These are phyloP conservation scores for Coniosporium tulheliwenetii DNA, from an alignment of 2,329 filamentous ascomycete species.

Conservation along the genomic window DNA sequence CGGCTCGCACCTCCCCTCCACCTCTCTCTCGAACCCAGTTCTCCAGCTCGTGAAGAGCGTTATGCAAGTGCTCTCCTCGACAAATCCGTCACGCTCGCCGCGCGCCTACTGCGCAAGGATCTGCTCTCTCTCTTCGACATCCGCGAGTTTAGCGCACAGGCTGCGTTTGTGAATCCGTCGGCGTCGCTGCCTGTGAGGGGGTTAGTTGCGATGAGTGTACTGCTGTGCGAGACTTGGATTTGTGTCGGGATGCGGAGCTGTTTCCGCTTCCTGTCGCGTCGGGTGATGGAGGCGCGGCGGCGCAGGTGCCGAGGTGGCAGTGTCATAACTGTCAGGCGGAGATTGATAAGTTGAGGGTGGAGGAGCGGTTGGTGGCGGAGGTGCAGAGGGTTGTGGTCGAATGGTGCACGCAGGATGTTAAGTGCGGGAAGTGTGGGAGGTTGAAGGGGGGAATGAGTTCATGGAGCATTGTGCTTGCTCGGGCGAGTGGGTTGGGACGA, in stretches of 20 bases:
- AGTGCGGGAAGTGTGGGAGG: constrained; percentile 54
- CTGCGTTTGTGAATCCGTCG: constrained; percentile 75
- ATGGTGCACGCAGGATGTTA: constrained; percentile 83
- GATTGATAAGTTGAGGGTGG: constrained; percentile 64
- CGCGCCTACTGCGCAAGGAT: constrained; percentile 75
- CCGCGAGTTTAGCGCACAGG: constrained; percentile 79
- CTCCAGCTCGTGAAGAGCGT: constrained; percentile 85
- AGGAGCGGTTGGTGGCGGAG: constrained; percentile 64
- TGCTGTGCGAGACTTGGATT: constrained; percentile 71
- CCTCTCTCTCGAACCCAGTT: constrained; percentile 44
- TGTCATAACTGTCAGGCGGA: constrained; percentile 63
- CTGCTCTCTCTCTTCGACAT: constrained; percentile 83
- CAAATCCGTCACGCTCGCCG: constrained; percentile 79
- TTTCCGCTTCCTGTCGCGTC: constrained; percentile 23
- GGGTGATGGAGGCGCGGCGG: constrained; percentile 14
- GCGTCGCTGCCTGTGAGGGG: constrained; percentile 57
- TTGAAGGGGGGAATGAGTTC: constrained; percentile 64
- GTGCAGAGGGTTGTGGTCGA: constrained; percentile 61
- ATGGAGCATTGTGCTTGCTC: constrained; percentile 94
- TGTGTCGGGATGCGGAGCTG: constrained; percentile 79
- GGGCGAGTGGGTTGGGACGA: constrained; percentile 63
- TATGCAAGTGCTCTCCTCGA: constrained; percentile 88
- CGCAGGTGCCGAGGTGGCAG: constrained; percentile 53
- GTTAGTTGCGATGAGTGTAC: constrained; percentile 85
- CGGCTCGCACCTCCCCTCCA: constrained; percentile 46